phyloP scores from a whole-genome alignment of 2,329 filamentous ascomycete species.

The Cladophialophora chaetospira region DNA sequence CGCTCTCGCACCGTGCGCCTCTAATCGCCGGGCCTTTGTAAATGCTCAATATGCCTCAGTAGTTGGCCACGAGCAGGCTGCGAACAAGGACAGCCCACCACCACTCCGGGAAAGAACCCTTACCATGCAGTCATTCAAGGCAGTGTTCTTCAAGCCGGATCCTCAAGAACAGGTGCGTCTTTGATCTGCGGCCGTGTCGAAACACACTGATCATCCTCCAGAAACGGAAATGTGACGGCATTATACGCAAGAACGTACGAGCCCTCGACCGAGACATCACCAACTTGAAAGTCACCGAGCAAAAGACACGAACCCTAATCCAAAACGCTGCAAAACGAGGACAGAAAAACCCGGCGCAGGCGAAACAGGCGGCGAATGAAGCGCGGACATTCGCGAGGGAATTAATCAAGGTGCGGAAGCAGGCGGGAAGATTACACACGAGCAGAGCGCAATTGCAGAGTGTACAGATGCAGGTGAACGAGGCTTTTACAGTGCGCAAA shows the following conservation, averaged over 20 bases:
- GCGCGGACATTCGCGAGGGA: constrained; percentile 87
- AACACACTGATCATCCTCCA: constrained; percentile 43
- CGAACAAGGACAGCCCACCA: not conserved
- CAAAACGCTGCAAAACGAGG: constrained; percentile 77
- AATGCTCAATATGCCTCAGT: constrained; percentile 12
- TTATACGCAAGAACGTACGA: constrained; percentile 86
- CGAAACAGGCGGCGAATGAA: constrained; percentile 77
- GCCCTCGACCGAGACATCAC: constrained; percentile 92
- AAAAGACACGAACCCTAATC: constrained; percentile 83
- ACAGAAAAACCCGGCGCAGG: constrained; percentile 75
- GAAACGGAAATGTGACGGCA: constrained; percentile 92
- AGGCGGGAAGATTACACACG: constrained; percentile 73
- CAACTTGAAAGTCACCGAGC: constrained; percentile 74
- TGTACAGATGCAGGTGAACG: constrained; percentile 96
- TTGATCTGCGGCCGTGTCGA: not conserved
- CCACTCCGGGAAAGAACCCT: not conserved
- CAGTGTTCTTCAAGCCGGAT: constrained; percentile 88
- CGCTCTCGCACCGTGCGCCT: not conserved
- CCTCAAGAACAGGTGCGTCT: constrained; percentile 81
- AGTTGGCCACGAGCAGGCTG: constrained; percentile 1
- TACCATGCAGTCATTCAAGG: constrained; percentile 81
- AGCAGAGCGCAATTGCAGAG: constrained; percentile 88
- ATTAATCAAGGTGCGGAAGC: constrained; percentile 78
- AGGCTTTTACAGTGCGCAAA: constrained; percentile 92
- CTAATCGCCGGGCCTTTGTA: not conserved